A percentile compares a stretch with the other conserved stretches of the same genome.
These are phyloP conservation scores for Adansonia madagascariensis DNA, from an alignment of 441 rosid genomes.

Conservation along the genomic window DNA sequence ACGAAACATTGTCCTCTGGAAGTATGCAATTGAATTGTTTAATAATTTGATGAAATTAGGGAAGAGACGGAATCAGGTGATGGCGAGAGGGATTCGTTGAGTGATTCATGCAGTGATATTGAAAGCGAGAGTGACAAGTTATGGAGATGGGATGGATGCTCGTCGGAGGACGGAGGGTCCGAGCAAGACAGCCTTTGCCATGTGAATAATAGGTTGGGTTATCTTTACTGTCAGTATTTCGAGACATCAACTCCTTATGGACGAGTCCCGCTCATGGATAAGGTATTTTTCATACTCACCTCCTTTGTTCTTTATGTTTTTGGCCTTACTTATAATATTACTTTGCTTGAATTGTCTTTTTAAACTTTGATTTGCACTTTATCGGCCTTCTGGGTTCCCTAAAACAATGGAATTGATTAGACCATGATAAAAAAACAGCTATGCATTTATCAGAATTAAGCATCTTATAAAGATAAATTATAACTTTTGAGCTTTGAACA, in stretches of 20 bases:
- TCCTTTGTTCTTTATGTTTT: not conserved
- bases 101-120: slow-evolving; percentile 75
- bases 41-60: slow-evolving; percentile 30
- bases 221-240: slow-evolving; percentile 73
- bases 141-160: slow-evolving; percentile 78
- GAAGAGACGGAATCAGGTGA: slow-evolving; percentile 78
- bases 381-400: not conserved
- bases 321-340: not conserved
- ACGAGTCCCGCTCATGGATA: slow-evolving; percentile 94
- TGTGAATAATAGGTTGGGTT: slow-evolving; percentile 74
- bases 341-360: not conserved
- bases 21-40: not conserved
- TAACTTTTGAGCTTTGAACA: slow-evolving; percentile 40
- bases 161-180: slow-evolving; percentile 80
- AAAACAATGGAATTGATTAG: not conserved
- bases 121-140: slow-evolving; percentile 86
- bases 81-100: slow-evolving; percentile 67
- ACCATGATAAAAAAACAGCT: slow-evolving; percentile 5
- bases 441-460: slow-evolving; percentile 39
- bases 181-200: slow-evolving; percentile 67
- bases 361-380: not conserved
- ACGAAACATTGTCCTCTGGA: not conserved
- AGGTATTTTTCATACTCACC: slow-evolving; percentile 49
- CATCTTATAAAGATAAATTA: slow-evolving; percentile 44
- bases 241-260: slow-evolving; percentile 91